phyloP scores from a whole-genome alignment of 768 basidiomycete genomes.

The Tubosaeta brunneosetosa region DNA sequence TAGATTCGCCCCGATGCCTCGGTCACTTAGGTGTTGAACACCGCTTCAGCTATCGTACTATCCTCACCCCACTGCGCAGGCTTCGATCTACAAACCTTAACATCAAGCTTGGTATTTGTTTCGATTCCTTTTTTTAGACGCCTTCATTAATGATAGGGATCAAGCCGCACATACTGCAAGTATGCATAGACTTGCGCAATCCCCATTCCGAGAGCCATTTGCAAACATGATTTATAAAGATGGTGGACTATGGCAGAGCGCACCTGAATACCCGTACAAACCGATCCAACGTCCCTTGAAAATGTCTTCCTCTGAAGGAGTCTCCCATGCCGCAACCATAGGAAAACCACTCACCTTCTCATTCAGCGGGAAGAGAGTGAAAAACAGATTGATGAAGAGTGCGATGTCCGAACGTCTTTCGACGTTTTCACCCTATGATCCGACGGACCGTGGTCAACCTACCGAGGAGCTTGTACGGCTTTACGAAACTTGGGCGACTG shows the following conservation, averaged over 20 bases:
- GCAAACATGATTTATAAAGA: conserved; percentile 18
- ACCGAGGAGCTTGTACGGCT: conserved; percentile 33
- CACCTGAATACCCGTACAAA: conserved; percentile 15
- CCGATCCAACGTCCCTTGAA: conserved; percentile 7
- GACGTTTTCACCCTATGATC: conserved; percentile 30
- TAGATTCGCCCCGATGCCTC: not conserved
- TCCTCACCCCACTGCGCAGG: not conserved
- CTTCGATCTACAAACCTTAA: not conserved
- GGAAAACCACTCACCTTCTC: conserved; percentile 25
- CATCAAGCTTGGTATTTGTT: conserved; percentile 3
- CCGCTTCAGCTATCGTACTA: not conserved
- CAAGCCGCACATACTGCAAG: conserved; percentile 1
- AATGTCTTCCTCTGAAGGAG: conserved; percentile 13
- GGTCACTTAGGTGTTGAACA: not conserved
- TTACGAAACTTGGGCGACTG: conserved; percentile 32
- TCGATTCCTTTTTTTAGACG: not conserved
- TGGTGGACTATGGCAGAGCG: conserved; percentile 2
- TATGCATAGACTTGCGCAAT: conserved; percentile 13
- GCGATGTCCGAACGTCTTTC: conserved; percentile 35
- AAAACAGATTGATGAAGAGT: conserved; percentile 32
- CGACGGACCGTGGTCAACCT: conserved; percentile 26
- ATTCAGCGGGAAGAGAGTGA: conserved; percentile 28
- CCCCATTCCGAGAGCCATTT: conserved; percentile 11
- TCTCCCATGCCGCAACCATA: conserved; percentile 18
- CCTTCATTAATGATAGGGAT: conserved; percentile 3